Evolutionary conservation across 2,329 filamentous ascomycete genomes (phyloP), one percentile per base, ranked within the genome.

Genomic region (Cladosporium oxysporum): DNA sequence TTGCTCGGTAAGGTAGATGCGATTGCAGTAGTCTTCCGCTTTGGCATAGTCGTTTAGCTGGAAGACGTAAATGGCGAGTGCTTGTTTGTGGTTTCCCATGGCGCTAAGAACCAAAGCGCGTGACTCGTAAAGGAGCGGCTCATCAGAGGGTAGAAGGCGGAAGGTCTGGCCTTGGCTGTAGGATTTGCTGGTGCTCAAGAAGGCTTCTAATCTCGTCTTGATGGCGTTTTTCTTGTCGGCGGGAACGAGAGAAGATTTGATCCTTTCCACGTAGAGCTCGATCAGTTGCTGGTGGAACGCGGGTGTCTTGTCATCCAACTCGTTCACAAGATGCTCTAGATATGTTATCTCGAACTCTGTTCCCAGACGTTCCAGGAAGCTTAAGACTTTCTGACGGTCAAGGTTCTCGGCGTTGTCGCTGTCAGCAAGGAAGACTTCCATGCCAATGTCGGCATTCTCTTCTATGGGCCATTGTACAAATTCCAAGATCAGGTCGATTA

Each of bases 1-100:
- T 67, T 73, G 72, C 72, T 62, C 75, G 69, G 83, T 77, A 67
- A 90, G 84, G 79, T 97, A 90, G 66, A 93, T 86, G 68, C 88
- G 89, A 79, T 97, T 97, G 82, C 95, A 98, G 80, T 99, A 97
- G 90, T 97, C 92, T 85, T 99, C 95, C 35, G 95, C 95, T 79
- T 97, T 98, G 14, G 81, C 82, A 69, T 91, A 94, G 76, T 97
- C 90, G 71, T 91, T 83, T 77, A 99, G 87, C 77, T 94, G 95
- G 80, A 97, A 99, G 31, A 98, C 94, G 76, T 97, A 99, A 62
- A 99, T 97, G 76, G 95, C 91, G n/a, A 99, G 82, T 0, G 95
- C 95, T 79, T 98, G 93, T 75, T 92, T 93, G 80, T 99, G 93
- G 72, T 94, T 90, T 7, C 92, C 92, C 91, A 98, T 97, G 72